Evolutionary conservation across 176 grass and related monocot genomes (phyloP).

Genomic region (Alopecurus myosuroides): DNA sequence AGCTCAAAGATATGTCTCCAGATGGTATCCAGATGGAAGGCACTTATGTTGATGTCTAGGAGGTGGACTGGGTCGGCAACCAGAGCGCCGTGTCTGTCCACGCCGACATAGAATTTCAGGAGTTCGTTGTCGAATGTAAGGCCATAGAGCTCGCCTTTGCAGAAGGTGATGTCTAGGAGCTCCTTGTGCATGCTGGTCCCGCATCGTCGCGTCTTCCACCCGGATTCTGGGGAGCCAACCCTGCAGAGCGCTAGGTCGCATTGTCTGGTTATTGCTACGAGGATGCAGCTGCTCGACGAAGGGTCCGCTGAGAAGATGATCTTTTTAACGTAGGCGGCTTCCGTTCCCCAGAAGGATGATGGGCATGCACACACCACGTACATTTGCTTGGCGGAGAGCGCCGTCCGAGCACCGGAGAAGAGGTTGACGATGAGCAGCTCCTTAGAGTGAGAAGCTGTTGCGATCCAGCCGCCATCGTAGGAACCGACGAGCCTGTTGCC

Average conservation of each 20-base stretch:
- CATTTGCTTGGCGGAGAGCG: not conserved
- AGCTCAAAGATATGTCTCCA: not conserved
- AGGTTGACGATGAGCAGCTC: not conserved
- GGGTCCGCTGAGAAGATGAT: not conserved
- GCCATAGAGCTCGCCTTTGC: too few relatives aligned
- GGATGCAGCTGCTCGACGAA: not conserved
- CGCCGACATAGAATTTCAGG: too few relatives aligned
- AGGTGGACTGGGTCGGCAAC: not conserved
- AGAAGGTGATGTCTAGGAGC: too few relatives aligned
- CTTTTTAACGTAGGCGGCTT: not conserved
- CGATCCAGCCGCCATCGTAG: not conserved
- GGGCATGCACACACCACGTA: too few relatives aligned
- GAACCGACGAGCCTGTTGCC: not conserved
- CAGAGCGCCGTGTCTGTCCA: too few relatives aligned
- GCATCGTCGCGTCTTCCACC: too few relatives aligned
- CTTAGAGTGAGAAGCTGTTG: not conserved
- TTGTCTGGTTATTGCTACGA: not conserved
- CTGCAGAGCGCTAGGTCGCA: too few relatives aligned
- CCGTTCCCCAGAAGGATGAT: not conserved
- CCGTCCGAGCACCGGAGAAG: not conserved
- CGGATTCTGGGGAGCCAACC: too few relatives aligned
- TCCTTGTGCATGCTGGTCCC: too few relatives aligned
- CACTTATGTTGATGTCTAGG: not conserved
- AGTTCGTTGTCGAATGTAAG: too few relatives aligned
- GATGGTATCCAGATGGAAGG: too few relatives aligned